Percentiles rank a stretch among this genome's conserved stretches.
phyloP scores from a whole-genome alignment of 1,139 yeast species.

The Candida buenavistaensis region DNA sequence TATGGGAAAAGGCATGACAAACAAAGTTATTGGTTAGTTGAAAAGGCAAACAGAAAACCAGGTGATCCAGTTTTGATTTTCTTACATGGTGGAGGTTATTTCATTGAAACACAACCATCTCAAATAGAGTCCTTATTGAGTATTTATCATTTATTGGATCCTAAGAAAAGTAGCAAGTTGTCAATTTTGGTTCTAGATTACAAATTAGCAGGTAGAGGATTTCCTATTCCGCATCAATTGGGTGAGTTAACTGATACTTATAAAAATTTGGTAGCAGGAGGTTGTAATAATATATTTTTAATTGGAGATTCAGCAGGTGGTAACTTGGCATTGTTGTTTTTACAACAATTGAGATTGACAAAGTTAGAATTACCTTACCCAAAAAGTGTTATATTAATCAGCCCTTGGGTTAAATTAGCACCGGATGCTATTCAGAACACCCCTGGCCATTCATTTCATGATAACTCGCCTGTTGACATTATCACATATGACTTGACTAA shows the following conservation, averaged over 20 bases:
- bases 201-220: conserved; percentile 33
- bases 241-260: conserved; percentile 36
- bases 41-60: conserved; percentile 23
- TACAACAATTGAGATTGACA: conserved; percentile 16
- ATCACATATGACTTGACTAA: too few relatives aligned
- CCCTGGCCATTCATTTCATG: conserved; percentile 37
- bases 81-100: conserved; percentile 48
- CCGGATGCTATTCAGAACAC: conserved; percentile 13
- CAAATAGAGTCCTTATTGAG: conserved; percentile 35
- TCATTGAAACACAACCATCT: conserved; percentile 31
- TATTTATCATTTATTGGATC: conserved; percentile 30
- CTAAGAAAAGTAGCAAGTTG: conserved; percentile 22
- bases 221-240: conserved; percentile 36
- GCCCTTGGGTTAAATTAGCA: conserved; percentile 38
- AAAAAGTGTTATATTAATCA: conserved; percentile 29
- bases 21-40: conserved; percentile 40
- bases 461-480: too few relatives aligned
- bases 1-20: conserved; percentile 36
- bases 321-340: conserved; percentile 29
- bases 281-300: conserved; percentile 31
- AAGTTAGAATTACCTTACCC: conserved; percentile 25
- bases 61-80: conserved; percentile 37
- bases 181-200: conserved; percentile 42
- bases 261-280: conserved; percentile 23
- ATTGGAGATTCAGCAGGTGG: conserved; percentile 50